Conservation (phyloP, 1,139 yeast genomes). For the Taphrina communis region DNA sequence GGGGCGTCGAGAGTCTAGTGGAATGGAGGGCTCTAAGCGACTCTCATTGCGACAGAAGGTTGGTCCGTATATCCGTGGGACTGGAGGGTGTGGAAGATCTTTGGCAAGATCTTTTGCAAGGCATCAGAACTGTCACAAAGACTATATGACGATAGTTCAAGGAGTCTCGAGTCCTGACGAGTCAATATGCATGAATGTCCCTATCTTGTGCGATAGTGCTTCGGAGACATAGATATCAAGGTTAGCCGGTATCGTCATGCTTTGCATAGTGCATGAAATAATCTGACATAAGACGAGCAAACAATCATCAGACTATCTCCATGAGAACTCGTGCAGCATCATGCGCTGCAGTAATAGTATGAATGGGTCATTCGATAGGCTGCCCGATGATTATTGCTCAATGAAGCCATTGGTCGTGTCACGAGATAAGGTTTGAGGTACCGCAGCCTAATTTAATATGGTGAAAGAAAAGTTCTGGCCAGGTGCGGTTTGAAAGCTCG, state of each 20-base stretch:
- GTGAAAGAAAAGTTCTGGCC: background rate
- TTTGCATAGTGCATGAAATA: too few species aligned
- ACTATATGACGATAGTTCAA: background rate
- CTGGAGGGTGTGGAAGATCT: conserved; percentile 83
- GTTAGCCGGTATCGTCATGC: too few species aligned
- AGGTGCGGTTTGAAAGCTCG: background rate
- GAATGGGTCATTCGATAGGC: too few species aligned
- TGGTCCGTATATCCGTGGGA: conserved; percentile 84
- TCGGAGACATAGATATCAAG: too few species aligned
- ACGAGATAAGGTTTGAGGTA: conserved; percentile 7
- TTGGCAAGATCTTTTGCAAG: conserved; percentile 70
- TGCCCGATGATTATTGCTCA: background rate
- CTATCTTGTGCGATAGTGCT: too few species aligned
- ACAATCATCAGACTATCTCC: too few species aligned
- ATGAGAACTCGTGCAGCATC: too few species aligned
- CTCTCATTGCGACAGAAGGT: conserved; percentile 89
- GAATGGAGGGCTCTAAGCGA: conserved; percentile 86
- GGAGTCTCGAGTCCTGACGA: background rate
- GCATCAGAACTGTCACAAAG: conserved; percentile 7
- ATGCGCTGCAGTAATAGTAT: too few species aligned
- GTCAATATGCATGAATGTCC: background rate
- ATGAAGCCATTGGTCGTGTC: background rate
- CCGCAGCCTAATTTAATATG: conserved; percentile 5
- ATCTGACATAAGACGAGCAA: too few species aligned
- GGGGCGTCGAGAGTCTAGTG: conserved; percentile 84